These are phyloP conservation scores for Acanthamoeba lenticulata DNA, from an alignment of 208 protist species.

Conservation along the genomic window DNA sequence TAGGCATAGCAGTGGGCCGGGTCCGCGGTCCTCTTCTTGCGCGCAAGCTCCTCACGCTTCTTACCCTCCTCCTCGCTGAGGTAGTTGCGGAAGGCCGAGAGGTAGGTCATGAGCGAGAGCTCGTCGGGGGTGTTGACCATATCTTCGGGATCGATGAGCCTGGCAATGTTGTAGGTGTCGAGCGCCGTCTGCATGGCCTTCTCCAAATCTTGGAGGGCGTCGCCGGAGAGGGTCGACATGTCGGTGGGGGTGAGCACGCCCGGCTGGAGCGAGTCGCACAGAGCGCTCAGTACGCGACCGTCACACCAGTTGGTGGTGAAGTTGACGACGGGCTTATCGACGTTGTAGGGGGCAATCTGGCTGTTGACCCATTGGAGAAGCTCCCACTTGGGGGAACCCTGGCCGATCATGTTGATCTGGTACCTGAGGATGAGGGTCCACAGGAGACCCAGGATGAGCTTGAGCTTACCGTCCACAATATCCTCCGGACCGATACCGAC, in stretches of 20 bases:
- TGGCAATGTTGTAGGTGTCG: constrained; percentile 67
- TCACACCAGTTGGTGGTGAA: constrained; percentile 77
- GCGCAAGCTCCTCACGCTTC: constrained; percentile 62
- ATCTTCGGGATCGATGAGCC: constrained; percentile 70
- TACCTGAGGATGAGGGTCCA: constrained; percentile 84
- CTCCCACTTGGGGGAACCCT: constrained; percentile 73
- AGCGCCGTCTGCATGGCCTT: constrained; percentile 74
- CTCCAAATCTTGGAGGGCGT: constrained; percentile 72
- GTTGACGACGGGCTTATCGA: constrained; percentile 65
- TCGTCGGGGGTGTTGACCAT: constrained; percentile 79
- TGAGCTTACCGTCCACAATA: constrained; percentile 78
- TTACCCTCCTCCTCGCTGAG: constrained; percentile 64
- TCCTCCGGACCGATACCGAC: constrained; percentile 82
- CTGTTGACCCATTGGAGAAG: constrained; percentile 67
- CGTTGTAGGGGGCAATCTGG: constrained; percentile 62
- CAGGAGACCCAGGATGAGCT: constrained; percentile 83
- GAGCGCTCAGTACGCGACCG: constrained; percentile 70
- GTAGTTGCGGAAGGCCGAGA: constrained; percentile 79
- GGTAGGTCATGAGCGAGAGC: constrained; percentile 83
- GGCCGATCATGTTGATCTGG: constrained; percentile 70
- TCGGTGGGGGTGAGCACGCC: constrained; percentile 71
- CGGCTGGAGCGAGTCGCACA: constrained; percentile 73
- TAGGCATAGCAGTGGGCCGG: constrained; percentile 58
- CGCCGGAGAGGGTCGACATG: constrained; percentile 62
- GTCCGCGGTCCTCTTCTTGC: constrained; percentile 67